Evolutionary conservation across 2,329 filamentous ascomycete genomes (phyloP).

Genomic region (Pseudocercospora eumusae): DNA sequence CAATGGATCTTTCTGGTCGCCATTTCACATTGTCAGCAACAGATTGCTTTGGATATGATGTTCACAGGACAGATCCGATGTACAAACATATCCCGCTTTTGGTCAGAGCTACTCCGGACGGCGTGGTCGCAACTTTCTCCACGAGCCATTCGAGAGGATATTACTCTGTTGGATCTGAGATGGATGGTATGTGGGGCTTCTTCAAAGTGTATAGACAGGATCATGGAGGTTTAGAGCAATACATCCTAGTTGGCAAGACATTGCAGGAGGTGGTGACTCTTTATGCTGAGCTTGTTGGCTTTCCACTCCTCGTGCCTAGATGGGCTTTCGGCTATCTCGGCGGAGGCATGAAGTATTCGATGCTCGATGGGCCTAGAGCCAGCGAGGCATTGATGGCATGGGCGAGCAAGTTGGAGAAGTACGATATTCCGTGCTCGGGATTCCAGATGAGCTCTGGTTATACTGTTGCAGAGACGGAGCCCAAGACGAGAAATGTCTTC

Average conservation of each 20-base stretch:
- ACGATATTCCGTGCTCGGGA: conserved; percentile 69
- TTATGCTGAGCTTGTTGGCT: conserved; percentile 69
- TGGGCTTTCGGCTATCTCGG: conserved; percentile 74
- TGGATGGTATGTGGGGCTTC: conserved; percentile 73
- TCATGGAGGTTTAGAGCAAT: conserved; percentile 71
- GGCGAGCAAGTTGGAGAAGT: conserved; percentile 60
- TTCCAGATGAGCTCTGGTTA: conserved; percentile 75
- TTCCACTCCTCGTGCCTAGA: conserved; percentile 66
- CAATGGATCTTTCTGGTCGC: conserved; percentile 69
- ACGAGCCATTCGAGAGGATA: conserved; percentile 64
- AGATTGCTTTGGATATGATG: conserved; percentile 73
- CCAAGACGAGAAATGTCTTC: conserved; percentile 70
- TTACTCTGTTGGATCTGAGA: conserved; percentile 69
- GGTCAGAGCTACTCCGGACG: conserved; percentile 65
- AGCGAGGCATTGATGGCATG: conserved; percentile 62
- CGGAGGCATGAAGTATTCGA: conserved; percentile 65
- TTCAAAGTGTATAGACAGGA: conserved; percentile 75
- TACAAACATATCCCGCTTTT: conserved; percentile 76
- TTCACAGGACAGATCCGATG: conserved; percentile 68
- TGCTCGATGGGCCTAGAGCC: conserved; percentile 58
- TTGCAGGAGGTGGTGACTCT: conserved; percentile 65
- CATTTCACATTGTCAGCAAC: conserved; percentile 68
- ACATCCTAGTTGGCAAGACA: conserved; percentile 66
- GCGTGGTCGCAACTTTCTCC: conserved; percentile 68
- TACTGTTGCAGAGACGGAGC: conserved; percentile 65